These are phyloP conservation scores for Aureobasidium sp. DNA, from an alignment of 2,329 filamentous ascomycete genomes.

Conservation along the genomic window DNA sequence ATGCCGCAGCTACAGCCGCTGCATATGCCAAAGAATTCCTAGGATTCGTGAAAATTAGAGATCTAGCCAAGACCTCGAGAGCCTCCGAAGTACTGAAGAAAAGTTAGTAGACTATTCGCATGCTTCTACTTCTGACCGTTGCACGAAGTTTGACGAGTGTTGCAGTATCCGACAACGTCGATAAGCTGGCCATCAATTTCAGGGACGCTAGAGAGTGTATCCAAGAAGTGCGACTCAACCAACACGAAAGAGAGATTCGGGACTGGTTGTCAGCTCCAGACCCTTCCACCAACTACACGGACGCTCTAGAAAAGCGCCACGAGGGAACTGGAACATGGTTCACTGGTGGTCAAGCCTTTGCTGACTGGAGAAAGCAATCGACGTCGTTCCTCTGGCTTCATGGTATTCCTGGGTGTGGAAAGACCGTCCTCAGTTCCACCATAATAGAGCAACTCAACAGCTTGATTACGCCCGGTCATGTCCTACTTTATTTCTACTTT, in stretches of 20 bases:
- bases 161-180: too few relatives aligned
- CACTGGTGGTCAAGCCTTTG: not conserved
- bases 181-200: too few relatives aligned
- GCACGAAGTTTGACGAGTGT: too few relatives aligned
- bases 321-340: not conserved
- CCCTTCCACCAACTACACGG: not conserved
- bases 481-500: not conserved
- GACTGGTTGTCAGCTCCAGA: not conserved
- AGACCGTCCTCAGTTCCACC: slow-evolving; percentile 7
- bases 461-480: not conserved
- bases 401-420: slow-evolving; percentile 8
- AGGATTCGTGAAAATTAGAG: not conserved
- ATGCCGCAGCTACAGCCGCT: slow-evolving; percentile 13
- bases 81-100: not conserved
- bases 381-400: not conserved
- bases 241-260: too few relatives aligned
- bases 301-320: not conserved
- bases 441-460: not conserved
- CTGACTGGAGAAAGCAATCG: not conserved
- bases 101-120: not conserved
- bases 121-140: not conserved
- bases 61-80: not conserved
- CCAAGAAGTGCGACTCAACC: too few relatives aligned
- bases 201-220: too few relatives aligned
- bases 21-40: slow-evolving; percentile 11